A percentile compares a stretch with the other conserved stretches of the same genome.
These are phyloP conservation scores for Zoysia japonica DNA, from an alignment of 176 grass and related monocot species.

Conservation along the genomic window DNA sequence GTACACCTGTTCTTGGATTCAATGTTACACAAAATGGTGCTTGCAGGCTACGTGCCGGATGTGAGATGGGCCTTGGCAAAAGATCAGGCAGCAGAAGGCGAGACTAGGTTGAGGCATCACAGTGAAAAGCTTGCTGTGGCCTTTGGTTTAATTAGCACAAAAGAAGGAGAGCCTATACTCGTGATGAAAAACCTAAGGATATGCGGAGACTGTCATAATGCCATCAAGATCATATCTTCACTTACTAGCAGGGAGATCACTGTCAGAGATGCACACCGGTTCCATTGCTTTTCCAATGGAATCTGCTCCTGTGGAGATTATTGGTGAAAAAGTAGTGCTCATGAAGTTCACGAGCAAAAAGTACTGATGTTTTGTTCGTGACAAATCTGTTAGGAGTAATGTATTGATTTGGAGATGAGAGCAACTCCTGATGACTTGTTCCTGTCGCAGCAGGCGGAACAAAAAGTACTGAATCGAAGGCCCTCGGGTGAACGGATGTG, in stretches of 20 bases:
- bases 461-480: no score
- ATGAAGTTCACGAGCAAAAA: not conserved
- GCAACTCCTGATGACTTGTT: not conserved
- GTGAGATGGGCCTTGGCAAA: constrained; percentile 34
- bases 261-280: constrained; percentile 11
- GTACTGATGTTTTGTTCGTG: not conserved
- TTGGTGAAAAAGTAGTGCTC: not conserved
- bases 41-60: constrained; percentile 42
- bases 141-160: constrained; percentile 52
- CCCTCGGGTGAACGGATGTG: no score
- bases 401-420: not conserved
- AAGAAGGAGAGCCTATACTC: constrained; percentile 41
- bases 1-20: constrained; percentile 40
- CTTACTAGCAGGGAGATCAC: constrained; percentile 27
- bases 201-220: constrained; percentile 33
- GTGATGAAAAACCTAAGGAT: constrained; percentile 40
- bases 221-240: constrained; percentile 15
- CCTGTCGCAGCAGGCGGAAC: not conserved
- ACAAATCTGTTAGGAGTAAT: not conserved
- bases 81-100: constrained; percentile 30
- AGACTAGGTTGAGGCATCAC: constrained; percentile 38
- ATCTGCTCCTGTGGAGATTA: constrained; percentile 27
- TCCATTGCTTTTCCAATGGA: constrained; percentile 12
- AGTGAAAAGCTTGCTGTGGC: constrained; percentile 57
- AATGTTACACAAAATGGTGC: constrained; percentile 37